Conservation (phyloP, 73 alveolate species). For the Symbiodinium natans region DNA sequence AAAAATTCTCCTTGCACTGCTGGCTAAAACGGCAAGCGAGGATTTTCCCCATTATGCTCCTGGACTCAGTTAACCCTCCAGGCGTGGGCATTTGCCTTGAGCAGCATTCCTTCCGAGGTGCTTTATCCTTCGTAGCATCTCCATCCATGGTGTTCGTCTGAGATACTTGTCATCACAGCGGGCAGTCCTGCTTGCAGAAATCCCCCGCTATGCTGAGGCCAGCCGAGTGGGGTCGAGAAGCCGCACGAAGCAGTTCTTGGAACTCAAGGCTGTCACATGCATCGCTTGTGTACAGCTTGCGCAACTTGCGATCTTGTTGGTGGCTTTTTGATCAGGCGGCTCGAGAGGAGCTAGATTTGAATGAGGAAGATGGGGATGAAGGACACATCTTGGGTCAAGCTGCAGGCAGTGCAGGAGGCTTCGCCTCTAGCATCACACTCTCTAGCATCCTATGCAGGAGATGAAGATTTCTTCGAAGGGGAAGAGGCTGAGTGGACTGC, state of each 20-base stretch:
- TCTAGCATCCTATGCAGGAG: not conserved
- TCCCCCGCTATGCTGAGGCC: not conserved
- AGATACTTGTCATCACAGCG: no score
- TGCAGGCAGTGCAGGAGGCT: not conserved
- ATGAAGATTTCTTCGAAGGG: not conserved
- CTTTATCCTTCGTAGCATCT: not conserved
- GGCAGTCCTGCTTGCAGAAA: no score
- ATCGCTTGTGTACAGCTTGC: not conserved
- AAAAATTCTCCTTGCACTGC: not conserved
- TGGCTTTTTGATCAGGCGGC: no score
- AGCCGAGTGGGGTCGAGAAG: not conserved
- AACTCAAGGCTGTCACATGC: not conserved
- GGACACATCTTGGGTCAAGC: not conserved
- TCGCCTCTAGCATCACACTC: not conserved
- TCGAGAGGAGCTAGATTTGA: no score
- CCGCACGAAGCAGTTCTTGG: not conserved
- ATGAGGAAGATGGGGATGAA: not conserved
- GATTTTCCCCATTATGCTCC: no score
- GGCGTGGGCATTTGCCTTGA: no score
- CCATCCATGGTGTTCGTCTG: not conserved
- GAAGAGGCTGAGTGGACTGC: not conserved
- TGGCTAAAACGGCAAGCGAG: no score
- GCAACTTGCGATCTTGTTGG: not conserved
- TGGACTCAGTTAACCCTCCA: no score
- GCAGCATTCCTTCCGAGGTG: not conserved